Conservation (phyloP, 257 asterid species). For the Przewalskia tangutica region DNA sequence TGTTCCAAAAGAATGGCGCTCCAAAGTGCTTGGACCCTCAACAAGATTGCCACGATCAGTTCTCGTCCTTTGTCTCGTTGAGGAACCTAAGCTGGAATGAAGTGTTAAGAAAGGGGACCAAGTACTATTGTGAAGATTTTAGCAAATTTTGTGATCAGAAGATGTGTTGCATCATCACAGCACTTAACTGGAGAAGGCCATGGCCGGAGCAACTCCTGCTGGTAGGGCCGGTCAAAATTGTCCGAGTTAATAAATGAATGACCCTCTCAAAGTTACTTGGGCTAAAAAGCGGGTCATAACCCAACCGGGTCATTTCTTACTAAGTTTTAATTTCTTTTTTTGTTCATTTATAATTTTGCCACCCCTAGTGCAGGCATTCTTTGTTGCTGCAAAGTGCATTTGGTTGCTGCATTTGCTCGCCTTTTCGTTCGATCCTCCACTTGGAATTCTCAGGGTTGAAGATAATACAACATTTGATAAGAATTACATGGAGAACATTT, state of each 20-base stretch:
- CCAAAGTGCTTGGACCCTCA: conserved; percentile 55
- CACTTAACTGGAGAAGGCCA: conserved; percentile 62
- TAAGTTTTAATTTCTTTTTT: no score
- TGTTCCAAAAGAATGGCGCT: conserved; percentile 63
- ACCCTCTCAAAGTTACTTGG: no score
- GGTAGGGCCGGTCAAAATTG: no score
- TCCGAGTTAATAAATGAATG: no score
- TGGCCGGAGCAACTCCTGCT: conserved; percentile 91
- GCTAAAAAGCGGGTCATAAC: no score
- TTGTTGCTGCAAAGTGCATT: conserved; percentile 75
- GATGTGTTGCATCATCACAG: conserved; percentile 54
- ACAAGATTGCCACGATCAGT: conserved; percentile 49
- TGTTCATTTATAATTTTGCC: no score
- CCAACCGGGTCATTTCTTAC: no score
- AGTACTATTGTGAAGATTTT: conserved; percentile 77
- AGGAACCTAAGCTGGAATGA: conserved; percentile 88
- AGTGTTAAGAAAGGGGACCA: conserved; percentile 78
- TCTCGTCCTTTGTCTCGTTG: conserved; percentile 57
- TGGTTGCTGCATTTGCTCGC: conserved; percentile 94
- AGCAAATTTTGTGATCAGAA: conserved; percentile 88
- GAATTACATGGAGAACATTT: conserved; percentile 68
- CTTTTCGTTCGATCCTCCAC: conserved; percentile 52
- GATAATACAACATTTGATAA: conserved; percentile 48
- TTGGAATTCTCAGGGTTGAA: conserved; percentile 57
- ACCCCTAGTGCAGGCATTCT: conserved; percentile 35